Evolutionary conservation across 1,284 basidiomycete genomes (phyloP).

Genomic region (Heterobasidion occidentale): DNA sequence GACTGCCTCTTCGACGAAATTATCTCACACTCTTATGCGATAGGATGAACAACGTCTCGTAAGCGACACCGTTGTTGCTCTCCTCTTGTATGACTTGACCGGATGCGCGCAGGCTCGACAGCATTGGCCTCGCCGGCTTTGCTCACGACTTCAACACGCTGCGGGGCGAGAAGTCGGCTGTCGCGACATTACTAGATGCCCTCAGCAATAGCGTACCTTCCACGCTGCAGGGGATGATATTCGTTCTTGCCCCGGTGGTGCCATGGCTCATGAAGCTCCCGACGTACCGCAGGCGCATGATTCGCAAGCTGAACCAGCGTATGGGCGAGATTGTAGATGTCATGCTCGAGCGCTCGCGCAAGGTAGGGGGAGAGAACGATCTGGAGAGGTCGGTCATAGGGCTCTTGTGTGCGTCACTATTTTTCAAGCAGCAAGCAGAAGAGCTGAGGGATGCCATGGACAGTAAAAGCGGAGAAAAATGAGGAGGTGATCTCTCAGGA

Average conservation of each 20-base stretch:
- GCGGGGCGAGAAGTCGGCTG: constrained; percentile 34
- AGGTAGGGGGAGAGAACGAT: constrained; percentile 12
- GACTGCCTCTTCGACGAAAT: not conserved
- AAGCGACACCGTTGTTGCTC: not conserved
- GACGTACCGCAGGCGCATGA: too few species aligned
- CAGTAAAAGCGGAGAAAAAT: constrained; percentile 24
- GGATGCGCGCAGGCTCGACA: constrained; percentile 36
- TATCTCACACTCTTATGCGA: not conserved
- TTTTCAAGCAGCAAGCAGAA: too few species aligned
- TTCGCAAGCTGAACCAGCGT: constrained; percentile 22
- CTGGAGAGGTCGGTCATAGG: too few species aligned
- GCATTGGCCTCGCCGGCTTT: constrained; percentile 50
- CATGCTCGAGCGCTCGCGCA: constrained; percentile 33
- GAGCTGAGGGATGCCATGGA: constrained; percentile 4
- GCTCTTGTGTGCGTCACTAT: too few species aligned
- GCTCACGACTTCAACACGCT: constrained; percentile 50
- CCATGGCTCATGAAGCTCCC: too few species aligned
- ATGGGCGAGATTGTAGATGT: constrained; percentile 39
- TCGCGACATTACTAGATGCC: constrained; percentile 26
- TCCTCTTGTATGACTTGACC: not conserved
- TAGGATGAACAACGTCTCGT: constrained; percentile 1
- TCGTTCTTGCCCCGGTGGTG: not conserved
- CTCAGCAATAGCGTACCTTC: not conserved
- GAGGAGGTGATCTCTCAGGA: constrained; percentile 6
- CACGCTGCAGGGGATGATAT: not conserved